A percentile compares a stretch with the other conserved stretches of the same genome.
These are phyloP conservation scores for Arbutus unedo DNA, from an alignment of 148 eudicot genomes.

Conservation along the genomic window DNA sequence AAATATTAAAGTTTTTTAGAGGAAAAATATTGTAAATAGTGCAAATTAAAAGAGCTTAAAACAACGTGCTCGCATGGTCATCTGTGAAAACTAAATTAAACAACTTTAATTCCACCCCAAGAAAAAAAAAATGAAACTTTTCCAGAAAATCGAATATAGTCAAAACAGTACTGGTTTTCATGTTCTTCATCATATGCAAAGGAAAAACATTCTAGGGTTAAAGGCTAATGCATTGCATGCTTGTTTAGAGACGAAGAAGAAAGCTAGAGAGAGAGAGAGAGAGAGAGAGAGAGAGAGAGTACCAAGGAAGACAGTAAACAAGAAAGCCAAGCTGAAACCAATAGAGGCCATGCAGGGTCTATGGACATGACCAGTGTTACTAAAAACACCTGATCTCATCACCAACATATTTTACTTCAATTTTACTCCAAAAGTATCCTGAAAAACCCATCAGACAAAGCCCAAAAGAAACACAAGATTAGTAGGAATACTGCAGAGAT, in stretches of 20 bases:
- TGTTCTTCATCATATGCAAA: background rate
- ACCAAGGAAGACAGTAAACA: constrained; percentile 16
- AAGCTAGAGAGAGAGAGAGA: background rate
- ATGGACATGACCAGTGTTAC: background rate
- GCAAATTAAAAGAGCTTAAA: background rate
- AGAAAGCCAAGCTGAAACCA: constrained; percentile 11
- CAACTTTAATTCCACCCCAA: background rate
- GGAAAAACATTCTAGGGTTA: background rate
- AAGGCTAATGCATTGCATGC: background rate
- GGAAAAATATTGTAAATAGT: background rate
- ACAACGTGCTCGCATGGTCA: background rate
- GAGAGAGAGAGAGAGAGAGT: background rate
- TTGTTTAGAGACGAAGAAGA: too few species aligned
- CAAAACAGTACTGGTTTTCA: background rate
- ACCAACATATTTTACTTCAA: background rate
- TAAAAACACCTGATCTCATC: background rate
- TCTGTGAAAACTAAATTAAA: too few species aligned
- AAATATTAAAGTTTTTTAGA: background rate
- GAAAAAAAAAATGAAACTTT: background rate
- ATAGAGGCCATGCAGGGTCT: constrained; percentile 4
- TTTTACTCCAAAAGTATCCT: background rate
- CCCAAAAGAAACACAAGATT: background rate
- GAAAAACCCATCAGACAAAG: background rate
- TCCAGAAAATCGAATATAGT: background rate
- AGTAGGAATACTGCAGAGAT: background rate